These are phyloP conservation scores for Colletotrichum lindemuthianum DNA, from an alignment of 2,329 filamentous ascomycete species.

Conservation along the genomic window DNA sequence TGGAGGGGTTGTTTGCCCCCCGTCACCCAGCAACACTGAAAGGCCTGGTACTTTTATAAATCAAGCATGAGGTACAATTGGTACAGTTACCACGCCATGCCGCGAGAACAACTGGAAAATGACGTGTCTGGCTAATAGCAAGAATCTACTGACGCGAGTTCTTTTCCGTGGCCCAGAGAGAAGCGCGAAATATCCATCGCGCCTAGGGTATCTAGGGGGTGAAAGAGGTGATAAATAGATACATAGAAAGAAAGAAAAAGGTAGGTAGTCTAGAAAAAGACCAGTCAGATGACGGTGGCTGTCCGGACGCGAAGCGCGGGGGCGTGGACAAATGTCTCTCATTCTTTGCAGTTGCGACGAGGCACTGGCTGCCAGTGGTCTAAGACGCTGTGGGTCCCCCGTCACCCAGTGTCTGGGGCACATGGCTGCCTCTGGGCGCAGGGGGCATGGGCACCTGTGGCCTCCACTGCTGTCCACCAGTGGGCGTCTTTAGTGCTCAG, in stretches of 20 bases:
- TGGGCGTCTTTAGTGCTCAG: no score
- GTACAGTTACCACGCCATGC: no score
- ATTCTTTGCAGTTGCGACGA: constrained; percentile 17
- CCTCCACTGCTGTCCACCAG: neutral
- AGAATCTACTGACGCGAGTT: no score
- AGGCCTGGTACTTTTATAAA: constrained; percentile 22
- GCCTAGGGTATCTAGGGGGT: no score
- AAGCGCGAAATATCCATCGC: no score
- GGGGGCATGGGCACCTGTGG: neutral
- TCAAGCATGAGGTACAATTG: constrained; percentile 6
- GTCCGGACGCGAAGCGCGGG: constrained; percentile 8
- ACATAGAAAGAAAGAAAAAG: no score
- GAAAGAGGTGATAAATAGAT: no score
- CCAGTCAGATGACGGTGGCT: constrained; percentile 30
- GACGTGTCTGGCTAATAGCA: no score
- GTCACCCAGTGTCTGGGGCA: neutral
- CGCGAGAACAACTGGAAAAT: no score
- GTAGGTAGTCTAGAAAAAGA: neutral
- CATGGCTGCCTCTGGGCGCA: no score
- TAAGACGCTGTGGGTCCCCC: constrained; percentile 9
- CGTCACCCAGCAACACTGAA: constrained; percentile 33
- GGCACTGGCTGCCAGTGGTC: constrained; percentile 27
- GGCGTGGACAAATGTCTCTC: constrained; percentile 30
- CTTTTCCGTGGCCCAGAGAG: no score
- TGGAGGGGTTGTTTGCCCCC: constrained; percentile 21